phyloP scores from a whole-genome alignment of 495 filamentous ascomycete genomes.

The Oleoguttula mirabilis region DNA sequence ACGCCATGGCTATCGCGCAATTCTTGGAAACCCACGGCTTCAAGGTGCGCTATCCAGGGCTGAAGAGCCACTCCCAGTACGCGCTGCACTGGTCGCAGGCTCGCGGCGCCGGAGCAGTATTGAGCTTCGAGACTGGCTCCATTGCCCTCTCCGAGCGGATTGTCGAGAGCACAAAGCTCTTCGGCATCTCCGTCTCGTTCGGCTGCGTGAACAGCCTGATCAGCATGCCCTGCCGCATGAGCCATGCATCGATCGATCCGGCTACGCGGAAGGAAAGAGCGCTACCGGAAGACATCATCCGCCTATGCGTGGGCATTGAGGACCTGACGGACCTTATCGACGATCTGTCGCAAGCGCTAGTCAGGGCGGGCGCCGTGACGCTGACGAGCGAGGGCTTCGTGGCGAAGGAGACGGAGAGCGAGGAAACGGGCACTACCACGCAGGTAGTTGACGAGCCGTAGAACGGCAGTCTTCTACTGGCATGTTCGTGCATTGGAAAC shows the following conservation, averaged over 20 bases:
- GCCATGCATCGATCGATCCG: slow-evolving; percentile 94
- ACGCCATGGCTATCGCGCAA: slow-evolving; percentile 78
- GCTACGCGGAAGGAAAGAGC: slow-evolving; percentile 80
- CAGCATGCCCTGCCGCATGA: slow-evolving; percentile 99
- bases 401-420: slow-evolving; percentile 31
- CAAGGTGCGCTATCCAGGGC: slow-evolving; percentile 83
- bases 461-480: no score
- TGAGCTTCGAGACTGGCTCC: slow-evolving; percentile 92
- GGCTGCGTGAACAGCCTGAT: slow-evolving; percentile 97
- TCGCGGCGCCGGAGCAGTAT: slow-evolving; percentile 80
- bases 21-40: slow-evolving; percentile 89
- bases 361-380: slow-evolving; percentile 85
- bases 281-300: slow-evolving; percentile 92
- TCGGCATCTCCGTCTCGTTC: slow-evolving; percentile 92
- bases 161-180: slow-evolving; percentile 81
- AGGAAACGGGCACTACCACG: slow-evolving; percentile 9
- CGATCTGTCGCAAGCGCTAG: slow-evolving; percentile 80
- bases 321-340: slow-evolving; percentile 88
- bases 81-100: slow-evolving; percentile 92
- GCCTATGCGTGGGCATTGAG: slow-evolving; percentile 93
- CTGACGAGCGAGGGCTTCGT: slow-evolving; percentile 67
- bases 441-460: slow-evolving; percentile 18
- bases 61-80: slow-evolving; percentile 91
- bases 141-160: slow-evolving; percentile 72
- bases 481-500: no score